Evolutionary conservation across 192 early-diverging fungal genomes (phyloP).

Genomic region (Rhizophlyctis rosea): DNA sequence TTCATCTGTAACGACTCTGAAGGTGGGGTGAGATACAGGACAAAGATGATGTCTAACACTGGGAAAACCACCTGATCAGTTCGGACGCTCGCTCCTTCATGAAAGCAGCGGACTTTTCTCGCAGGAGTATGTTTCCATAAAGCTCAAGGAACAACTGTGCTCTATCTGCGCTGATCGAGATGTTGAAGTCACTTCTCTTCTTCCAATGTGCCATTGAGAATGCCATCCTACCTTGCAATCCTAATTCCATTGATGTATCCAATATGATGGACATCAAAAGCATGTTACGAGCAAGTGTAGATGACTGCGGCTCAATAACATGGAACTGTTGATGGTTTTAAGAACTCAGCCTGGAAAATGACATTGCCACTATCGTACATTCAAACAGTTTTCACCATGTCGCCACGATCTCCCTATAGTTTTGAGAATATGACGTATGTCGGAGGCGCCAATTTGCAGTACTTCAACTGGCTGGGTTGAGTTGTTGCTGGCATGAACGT

Average conservation of each 20-base stretch:
- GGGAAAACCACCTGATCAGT: slow-evolving; percentile 18
- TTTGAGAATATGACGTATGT: slow-evolving; percentile 49
- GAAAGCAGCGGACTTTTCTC: slow-evolving; percentile 33
- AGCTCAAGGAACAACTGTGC: slow-evolving; percentile 49
- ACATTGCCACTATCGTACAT: slow-evolving; percentile 13
- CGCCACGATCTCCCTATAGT: slow-evolving; percentile 38
- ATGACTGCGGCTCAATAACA: slow-evolving; percentile 49
- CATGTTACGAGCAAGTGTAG: slow-evolving; percentile 42
- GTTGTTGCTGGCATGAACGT: neutral
- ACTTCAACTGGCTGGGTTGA: slow-evolving; percentile 26
- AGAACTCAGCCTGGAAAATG: neutral
- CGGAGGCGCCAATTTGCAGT: slow-evolving; percentile 42
- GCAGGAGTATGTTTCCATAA: slow-evolving; percentile 48
- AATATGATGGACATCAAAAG: slow-evolving; percentile 43
- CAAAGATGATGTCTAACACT: slow-evolving; percentile 15
- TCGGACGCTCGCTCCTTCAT: slow-evolving; percentile 9
- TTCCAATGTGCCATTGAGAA: too few relatives aligned
- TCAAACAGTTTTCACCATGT: slow-evolving; percentile 17
- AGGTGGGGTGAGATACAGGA: neutral
- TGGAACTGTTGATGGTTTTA: slow-evolving; percentile 37
- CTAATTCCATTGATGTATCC: slow-evolving; percentile 24
- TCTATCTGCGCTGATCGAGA: slow-evolving; percentile 30
- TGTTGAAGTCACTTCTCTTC: slow-evolving; percentile 9
- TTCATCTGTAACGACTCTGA: slow-evolving; percentile 36
- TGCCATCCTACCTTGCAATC: slow-evolving; percentile 25